A percentile compares a stretch with the other conserved stretches of the same genome.
phyloP scores from a whole-genome alignment of 805 yeast genomes.

The Candida germanica region DNA sequence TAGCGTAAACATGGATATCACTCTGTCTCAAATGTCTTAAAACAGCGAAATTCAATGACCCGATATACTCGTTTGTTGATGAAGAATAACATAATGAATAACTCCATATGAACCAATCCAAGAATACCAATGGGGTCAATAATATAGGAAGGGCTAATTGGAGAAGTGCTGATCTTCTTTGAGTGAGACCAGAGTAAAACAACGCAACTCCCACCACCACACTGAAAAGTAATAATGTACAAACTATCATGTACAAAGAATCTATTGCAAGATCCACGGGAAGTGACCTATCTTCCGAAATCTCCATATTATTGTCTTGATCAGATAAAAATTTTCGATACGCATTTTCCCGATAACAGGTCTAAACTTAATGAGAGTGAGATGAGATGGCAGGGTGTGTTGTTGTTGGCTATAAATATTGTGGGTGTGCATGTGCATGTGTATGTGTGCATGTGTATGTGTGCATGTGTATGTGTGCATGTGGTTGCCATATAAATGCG shows the following conservation, averaged over 20 bases:
- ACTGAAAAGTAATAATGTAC: conserved; percentile 30
- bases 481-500: too few relatives aligned
- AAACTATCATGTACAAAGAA: conserved; percentile 34
- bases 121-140: conserved; percentile 26
- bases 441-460: too few relatives aligned
- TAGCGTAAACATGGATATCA: conserved; percentile 20
- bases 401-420: too few relatives aligned
- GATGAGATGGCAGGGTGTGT: too few relatives aligned
- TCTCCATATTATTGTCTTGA: conserved; percentile 1
- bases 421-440: too few relatives aligned
- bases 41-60: conserved; percentile 29
- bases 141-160: conserved; percentile 37
- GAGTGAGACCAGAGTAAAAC: conserved; percentile 43
- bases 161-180: conserved; percentile 39
- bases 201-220: conserved; percentile 35
- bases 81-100: conserved; percentile 39
- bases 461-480: too few relatives aligned
- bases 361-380: too few relatives aligned
- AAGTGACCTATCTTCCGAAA: conserved; percentile 1
- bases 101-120: conserved; percentile 47
- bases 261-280: conserved; percentile 17
- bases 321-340: neutral
- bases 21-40: conserved; percentile 24
- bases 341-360: too few relatives aligned
- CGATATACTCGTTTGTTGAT: conserved; percentile 34